phyloP scores from a whole-genome alignment of 768 basidiomycete genomes.

The Serendipita indica region DNA sequence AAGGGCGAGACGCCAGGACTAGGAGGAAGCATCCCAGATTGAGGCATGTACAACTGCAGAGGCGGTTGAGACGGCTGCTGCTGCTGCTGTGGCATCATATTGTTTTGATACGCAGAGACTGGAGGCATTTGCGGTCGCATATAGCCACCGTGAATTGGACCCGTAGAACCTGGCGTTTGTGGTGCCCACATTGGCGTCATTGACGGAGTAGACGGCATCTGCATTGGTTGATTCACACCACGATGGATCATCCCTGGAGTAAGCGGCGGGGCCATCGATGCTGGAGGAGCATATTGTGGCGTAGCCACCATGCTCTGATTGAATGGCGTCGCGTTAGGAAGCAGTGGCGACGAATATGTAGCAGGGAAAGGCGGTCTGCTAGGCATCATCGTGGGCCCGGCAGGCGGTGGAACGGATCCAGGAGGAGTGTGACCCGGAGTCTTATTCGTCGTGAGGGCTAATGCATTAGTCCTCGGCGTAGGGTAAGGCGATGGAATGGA shows the following conservation, averaged over 20 bases:
- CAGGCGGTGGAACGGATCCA: not conserved
- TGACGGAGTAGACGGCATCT: not conserved
- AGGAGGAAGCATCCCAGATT: constrained; percentile 60
- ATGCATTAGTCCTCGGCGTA: not conserved
- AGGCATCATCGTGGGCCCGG: not conserved
- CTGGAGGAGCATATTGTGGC: constrained; percentile 31
- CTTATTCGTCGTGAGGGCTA: not conserved
- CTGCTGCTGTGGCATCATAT: not conserved
- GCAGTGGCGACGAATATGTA: not conserved
- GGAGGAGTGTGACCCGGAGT: constrained; percentile 3
- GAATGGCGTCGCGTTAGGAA: not conserved
- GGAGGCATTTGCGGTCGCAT: not conserved
- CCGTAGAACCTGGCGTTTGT: not conserved
- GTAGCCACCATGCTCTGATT: constrained; percentile 10
- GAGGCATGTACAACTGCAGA: constrained; percentile 23
- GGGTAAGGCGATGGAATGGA: not conserved
- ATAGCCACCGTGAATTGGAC: not conserved
- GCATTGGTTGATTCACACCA: constrained; percentile 2
- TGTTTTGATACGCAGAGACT: constrained; percentile 20
- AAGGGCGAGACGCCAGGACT: constrained; percentile 32
- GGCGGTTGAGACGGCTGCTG: not conserved
- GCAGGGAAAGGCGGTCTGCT: not conserved
- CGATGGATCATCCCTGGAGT: constrained; percentile 11
- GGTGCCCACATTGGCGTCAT: not conserved
- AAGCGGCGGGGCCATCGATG: constrained; percentile 11